Conservation (phyloP, 345 rosid species). For the Syzygium aromaticum region DNA sequence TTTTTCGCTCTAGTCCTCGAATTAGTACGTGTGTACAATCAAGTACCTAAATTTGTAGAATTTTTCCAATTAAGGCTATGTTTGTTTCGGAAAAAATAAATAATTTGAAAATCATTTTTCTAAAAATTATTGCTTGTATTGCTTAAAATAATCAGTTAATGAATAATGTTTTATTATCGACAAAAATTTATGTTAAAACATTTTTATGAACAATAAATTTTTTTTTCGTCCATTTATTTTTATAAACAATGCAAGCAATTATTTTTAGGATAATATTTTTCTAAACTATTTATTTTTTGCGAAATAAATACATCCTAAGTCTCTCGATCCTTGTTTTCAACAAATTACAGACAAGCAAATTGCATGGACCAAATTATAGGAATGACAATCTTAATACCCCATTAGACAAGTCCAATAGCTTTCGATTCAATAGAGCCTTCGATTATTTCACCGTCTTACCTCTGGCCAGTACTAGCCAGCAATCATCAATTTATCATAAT, state of each 20-base stretch:
- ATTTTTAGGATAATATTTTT: background rate
- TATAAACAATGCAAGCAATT: background rate
- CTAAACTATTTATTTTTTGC: background rate
- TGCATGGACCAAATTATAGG: background rate
- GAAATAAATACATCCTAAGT: background rate
- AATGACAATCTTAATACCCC: background rate
- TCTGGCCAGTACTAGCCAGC: accelerated
- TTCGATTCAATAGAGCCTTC: background rate
- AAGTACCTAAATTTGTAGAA: background rate
- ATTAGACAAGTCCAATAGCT: background rate
- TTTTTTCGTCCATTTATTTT: accelerated
- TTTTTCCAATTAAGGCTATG: background rate
- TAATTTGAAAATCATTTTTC: too few species aligned
- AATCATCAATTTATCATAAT: background rate
- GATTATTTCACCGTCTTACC: background rate
- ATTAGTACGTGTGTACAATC: background rate
- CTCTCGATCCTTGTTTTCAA: background rate
- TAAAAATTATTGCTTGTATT: background rate
- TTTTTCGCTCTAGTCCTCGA: background rate
- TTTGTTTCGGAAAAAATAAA: too few species aligned
- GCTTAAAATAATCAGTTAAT: background rate
- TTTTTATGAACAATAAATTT: background rate
- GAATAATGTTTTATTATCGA: background rate
- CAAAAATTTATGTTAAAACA: background rate
- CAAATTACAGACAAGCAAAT: background rate